Percentiles rank a stretch among this genome's conserved stretches.
Evolutionary conservation across 768 basidiomycete species (phyloP).

Genomic region (Scleroderma citrinum): DNA sequence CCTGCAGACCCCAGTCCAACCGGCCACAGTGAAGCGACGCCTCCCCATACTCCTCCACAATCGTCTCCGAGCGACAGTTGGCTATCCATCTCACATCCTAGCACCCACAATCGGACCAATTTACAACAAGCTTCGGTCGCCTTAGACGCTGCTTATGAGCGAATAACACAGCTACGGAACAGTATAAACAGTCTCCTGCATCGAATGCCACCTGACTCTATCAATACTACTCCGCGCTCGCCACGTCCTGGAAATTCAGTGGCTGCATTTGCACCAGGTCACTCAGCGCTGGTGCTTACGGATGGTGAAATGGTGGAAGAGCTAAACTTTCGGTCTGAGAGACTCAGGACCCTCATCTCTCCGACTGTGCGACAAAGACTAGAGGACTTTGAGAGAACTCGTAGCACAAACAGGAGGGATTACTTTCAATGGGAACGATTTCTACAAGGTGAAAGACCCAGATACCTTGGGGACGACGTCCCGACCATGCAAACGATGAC

Average conservation of each 20-base stretch:
- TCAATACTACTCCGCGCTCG: constrained; percentile 6
- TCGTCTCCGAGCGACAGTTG: constrained; percentile 6
- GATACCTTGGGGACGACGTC: constrained; percentile 12
- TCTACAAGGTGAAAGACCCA: constrained; percentile 13
- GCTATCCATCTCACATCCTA: constrained; percentile 9
- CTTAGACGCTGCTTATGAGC: constrained; percentile 48
- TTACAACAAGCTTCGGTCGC: constrained; percentile 49
- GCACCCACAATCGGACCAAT: constrained; percentile 28
- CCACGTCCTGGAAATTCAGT: constrained; percentile 12
- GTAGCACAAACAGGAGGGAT: constrained; percentile 11
- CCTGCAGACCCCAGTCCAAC: constrained; percentile 11
- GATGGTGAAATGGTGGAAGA: constrained; percentile 19
- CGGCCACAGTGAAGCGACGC: constrained; percentile 9
- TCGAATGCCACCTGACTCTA: constrained; percentile 33
- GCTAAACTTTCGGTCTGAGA: constrained; percentile 22
- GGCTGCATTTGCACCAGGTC: constrained; percentile 22
- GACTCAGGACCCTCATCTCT: constrained; percentile 25
- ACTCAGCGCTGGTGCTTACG: constrained; percentile 27
- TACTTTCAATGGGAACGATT: constrained; percentile 15
- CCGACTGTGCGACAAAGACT: constrained; percentile 28
- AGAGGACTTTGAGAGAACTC: constrained; percentile 23
- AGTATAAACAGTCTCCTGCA: constrained; percentile 40
- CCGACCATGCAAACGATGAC: constrained; percentile 3
- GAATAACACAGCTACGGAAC: constrained; percentile 49
- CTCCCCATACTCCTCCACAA: constrained; percentile 10